Evolutionary conservation across 352 stramenopile genomes (phyloP).

Genomic region (Globisporangium alternatum): DNA sequence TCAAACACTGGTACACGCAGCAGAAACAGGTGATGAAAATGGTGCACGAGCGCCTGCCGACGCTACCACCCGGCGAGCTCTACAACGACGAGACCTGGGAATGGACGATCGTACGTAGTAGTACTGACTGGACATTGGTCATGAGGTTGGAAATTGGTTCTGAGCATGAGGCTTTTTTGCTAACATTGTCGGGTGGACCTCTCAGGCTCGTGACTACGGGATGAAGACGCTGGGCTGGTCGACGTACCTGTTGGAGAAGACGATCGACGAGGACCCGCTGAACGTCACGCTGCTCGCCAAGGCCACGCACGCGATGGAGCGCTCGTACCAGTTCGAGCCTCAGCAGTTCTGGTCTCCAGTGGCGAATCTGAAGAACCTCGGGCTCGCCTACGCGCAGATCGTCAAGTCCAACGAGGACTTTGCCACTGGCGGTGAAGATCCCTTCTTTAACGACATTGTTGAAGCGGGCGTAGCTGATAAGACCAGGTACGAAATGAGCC

Average conservation of each 20-base stretch:
- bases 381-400: constrained; percentile 92
- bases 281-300: constrained; percentile 71
- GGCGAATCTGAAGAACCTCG: constrained; percentile 91
- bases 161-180: background rate
- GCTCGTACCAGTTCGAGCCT: constrained; percentile 64
- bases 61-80: constrained; percentile 52
- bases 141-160: background rate
- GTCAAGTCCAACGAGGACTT: constrained; percentile 77
- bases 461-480: constrained; percentile 34
- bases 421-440: constrained; percentile 20
- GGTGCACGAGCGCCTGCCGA: constrained; percentile 36
- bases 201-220: constrained; percentile 58
- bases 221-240: constrained; percentile 81
- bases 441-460: constrained; percentile 51
- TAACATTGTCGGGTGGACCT: background rate
- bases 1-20: constrained; percentile 44
- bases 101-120: constrained; percentile 78
- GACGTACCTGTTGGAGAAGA: constrained; percentile 87
- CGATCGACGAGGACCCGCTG: constrained; percentile 62
- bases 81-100: constrained; percentile 92
- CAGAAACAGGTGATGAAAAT: constrained; percentile 35
- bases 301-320: constrained; percentile 67
- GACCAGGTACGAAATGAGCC: constrained; percentile 28
- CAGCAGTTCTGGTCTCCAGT: constrained; percentile 55
- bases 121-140: background rate